Evolutionary conservation across 1,284 basidiomycete species (phyloP).

Genomic region (Caloboletus firmus): DNA sequence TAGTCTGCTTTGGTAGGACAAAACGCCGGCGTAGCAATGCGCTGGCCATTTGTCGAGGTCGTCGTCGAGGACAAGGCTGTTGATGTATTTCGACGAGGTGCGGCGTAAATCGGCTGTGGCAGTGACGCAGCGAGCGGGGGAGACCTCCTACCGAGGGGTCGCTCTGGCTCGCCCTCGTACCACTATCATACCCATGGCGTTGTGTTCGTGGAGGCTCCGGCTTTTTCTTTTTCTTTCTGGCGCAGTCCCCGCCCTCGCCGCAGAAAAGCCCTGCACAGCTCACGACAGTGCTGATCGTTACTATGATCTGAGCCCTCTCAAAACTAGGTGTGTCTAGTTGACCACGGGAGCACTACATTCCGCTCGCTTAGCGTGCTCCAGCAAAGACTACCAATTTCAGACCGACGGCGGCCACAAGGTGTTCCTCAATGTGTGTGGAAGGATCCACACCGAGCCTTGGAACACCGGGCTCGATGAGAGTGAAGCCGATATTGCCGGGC

Average conservation of each 20-base stretch:
- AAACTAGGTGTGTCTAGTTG: constrained; percentile 42
- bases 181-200: constrained; percentile 2
- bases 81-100: constrained; percentile 1
- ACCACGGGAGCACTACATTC: not conserved
- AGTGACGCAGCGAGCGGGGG: constrained; percentile 6
- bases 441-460: constrained; percentile 57
- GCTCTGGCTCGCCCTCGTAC: constrained; percentile 14
- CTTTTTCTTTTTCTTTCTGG: constrained; percentile 31
- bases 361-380: constrained; percentile 30
- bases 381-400: constrained; percentile 60
- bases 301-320: constrained; percentile 64
- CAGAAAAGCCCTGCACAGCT: constrained; percentile 47
- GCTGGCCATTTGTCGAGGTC: constrained; percentile 35
- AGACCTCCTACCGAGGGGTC: constrained; percentile 31
- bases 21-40: constrained; percentile 45
- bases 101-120: constrained; percentile 32
- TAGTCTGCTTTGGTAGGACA: constrained; percentile 31
- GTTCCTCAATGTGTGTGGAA: constrained; percentile 62
- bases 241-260: constrained; percentile 31
- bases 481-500: constrained; percentile 58
- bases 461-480: constrained; percentile 48
- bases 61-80: constrained; percentile 17
- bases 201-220: not conserved
- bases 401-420: constrained; percentile 49
- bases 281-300: constrained; percentile 45